Evolutionary conservation across 75 land plant genomes (phyloP).

Genomic region (Sequoia sempervirens): DNA sequence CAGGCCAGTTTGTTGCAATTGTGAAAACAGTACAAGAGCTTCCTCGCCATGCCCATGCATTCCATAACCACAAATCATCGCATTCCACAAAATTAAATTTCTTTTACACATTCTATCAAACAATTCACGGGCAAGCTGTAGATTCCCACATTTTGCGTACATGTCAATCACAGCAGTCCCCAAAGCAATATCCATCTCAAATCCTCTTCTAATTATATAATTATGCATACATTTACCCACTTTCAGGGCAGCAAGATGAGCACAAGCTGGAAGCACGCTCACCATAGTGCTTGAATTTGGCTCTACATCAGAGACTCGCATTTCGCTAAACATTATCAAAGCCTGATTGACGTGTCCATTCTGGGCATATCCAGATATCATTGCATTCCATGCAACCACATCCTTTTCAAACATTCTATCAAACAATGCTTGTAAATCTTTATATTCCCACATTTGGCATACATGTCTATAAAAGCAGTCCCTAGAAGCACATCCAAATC

Average conservation of each 20-base stretch:
- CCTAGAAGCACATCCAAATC: slow-evolving; percentile 12
- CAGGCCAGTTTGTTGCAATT: not conserved
- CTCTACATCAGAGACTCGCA: not conserved
- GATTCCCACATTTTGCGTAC: not conserved
- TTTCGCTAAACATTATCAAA: not conserved
- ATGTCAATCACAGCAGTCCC: not conserved
- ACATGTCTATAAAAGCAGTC: slow-evolving; percentile 17
- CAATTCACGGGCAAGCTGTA: not conserved
- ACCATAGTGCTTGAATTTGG: not conserved
- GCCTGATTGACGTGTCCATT: not conserved
- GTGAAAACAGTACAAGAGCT: not conserved
- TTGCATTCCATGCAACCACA: not conserved
- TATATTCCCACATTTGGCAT: slow-evolving; percentile 20
- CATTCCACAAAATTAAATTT: not conserved
- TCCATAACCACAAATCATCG: not conserved
- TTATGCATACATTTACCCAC: not conserved
- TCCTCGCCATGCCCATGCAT: not conserved
- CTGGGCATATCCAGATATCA: not conserved
- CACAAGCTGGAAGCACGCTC: not conserved
- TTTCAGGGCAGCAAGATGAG: slow-evolving; percentile 2
- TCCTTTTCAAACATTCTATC: slow-evolving; percentile 1
- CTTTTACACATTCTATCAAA: not conserved
- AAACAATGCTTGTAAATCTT: slow-evolving; percentile 4
- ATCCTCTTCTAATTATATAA: not conserved
- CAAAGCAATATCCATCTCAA: not conserved